Percentiles rank a stretch among this genome's conserved stretches.
phyloP scores from a whole-genome alignment of 257 asterid genomes.

The Capsicum baccatum region DNA sequence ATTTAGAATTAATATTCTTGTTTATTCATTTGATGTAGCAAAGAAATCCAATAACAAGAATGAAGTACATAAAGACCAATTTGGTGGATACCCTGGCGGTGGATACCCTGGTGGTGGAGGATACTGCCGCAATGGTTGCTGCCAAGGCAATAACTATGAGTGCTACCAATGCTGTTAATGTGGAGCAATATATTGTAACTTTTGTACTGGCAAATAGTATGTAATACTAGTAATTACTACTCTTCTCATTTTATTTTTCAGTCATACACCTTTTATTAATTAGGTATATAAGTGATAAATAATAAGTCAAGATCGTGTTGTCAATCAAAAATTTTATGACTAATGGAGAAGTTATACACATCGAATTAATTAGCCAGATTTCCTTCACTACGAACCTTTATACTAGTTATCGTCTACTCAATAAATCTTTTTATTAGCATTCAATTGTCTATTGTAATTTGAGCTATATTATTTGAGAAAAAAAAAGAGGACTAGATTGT shows the following conservation, averaged over 20 bases:
- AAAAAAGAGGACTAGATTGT: no score
- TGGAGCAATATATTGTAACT: not conserved
- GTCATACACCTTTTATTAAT: not conserved
- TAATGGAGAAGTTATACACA: no score
- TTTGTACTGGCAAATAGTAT: not conserved
- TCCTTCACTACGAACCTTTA: no score
- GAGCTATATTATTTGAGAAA: no score
- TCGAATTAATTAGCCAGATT: no score
- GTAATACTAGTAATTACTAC: not conserved
- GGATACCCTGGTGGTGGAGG: not conserved
- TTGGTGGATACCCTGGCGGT: not conserved
- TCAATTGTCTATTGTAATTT: no score
- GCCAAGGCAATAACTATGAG: not conserved
- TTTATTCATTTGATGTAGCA: not conserved
- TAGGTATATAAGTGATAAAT: no score
- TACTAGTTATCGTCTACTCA: no score
- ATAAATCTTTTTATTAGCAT: no score
- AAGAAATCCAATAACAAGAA: constrained; percentile 7
- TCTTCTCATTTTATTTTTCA: not conserved
- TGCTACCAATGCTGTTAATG: not conserved
- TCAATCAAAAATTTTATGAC: no score
- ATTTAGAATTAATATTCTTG: not conserved
- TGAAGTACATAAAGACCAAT: constrained; percentile 8
- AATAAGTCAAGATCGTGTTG: no score
- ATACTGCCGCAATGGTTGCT: not conserved